phyloP scores from a whole-genome alignment of 148 eudicot species.

The Persicaria tinctoria region DNA sequence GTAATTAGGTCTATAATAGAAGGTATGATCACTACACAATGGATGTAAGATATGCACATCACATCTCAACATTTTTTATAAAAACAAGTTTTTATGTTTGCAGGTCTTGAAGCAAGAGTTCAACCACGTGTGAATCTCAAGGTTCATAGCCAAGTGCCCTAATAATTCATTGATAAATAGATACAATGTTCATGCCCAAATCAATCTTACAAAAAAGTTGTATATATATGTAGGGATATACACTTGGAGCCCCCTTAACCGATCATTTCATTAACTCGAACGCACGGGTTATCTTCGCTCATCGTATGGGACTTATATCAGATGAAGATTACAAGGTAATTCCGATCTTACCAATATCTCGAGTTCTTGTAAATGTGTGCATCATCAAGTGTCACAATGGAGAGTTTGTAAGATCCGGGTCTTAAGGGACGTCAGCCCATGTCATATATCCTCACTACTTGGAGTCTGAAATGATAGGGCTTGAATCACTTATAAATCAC shows the following conservation, averaged over 20 bases:
- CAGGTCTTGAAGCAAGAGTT: constrained; percentile 6
- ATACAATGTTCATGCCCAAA: not conserved
- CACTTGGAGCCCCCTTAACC: constrained; percentile 33
- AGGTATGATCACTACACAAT: not conserved
- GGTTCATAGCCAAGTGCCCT: not conserved
- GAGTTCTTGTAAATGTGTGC: too few species aligned
- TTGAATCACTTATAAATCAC: too few species aligned
- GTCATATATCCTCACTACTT: too few species aligned
- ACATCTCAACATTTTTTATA: too few species aligned
- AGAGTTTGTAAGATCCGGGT: too few species aligned
- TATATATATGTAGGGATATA: not conserved
- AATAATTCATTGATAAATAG: not conserved
- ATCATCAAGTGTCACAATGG: too few species aligned
- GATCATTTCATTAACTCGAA: constrained; percentile 35
- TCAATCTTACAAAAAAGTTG: too few species aligned
- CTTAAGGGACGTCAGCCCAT: too few species aligned
- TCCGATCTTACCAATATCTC: too few species aligned
- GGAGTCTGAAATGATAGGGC: too few species aligned
- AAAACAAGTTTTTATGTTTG: not conserved
- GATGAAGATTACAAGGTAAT: constrained; percentile 42
- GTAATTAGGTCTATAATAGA: constrained; percentile 3
- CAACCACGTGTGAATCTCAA: constrained; percentile 11
- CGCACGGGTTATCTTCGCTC: constrained; percentile 39
- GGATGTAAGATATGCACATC: too few species aligned
- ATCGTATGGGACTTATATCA: constrained; percentile 55